phyloP scores from a whole-genome alignment of 2,329 filamentous ascomycete genomes.

The Lachnellula arida region DNA sequence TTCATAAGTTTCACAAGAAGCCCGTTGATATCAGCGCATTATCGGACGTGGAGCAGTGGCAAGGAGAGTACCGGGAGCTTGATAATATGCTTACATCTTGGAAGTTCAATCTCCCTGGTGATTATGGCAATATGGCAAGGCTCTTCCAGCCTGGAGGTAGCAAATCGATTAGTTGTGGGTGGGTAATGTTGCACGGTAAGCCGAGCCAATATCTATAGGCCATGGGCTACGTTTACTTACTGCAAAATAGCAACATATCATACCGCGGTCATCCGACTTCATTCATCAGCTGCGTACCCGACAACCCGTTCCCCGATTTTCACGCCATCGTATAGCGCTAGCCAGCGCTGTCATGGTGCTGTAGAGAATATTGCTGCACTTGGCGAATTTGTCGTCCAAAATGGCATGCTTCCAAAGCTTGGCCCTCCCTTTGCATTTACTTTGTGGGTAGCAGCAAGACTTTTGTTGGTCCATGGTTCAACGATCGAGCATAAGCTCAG shows the following conservation, averaged over 20 bases:
- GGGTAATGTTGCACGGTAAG: conserved; percentile 75
- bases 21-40: conserved; percentile 84
- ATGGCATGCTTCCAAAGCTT: conserved; percentile 71
- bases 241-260: conserved; percentile 64
- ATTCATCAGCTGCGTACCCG: conserved; percentile 89
- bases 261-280: conserved; percentile 82
- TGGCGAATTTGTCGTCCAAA: conserved; percentile 71
- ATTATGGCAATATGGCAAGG: conserved; percentile 80
- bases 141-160: conserved; percentile 65
- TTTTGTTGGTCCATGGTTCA: conserved; percentile 84
- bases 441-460: conserved; percentile 83
- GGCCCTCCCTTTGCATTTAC: conserved; percentile 90
- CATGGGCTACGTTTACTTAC: conserved; percentile 6
- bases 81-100: conserved; percentile 75
- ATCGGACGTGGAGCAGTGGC: conserved; percentile 85
- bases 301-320: conserved; percentile 86
- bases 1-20: conserved; percentile 83
- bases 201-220: neutral
- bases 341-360: conserved; percentile 74
- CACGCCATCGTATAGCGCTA: conserved; percentile 80
- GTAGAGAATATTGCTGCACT: conserved; percentile 79
- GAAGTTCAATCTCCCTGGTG: conserved; percentile 77
- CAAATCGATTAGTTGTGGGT: conserved; percentile 71
- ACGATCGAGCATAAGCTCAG: conserved; percentile 82
- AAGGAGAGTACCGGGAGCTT: conserved; percentile 78